Conservation (phyloP, 495 filamentous ascomycete species). For the Penicillium pulvis region DNA sequence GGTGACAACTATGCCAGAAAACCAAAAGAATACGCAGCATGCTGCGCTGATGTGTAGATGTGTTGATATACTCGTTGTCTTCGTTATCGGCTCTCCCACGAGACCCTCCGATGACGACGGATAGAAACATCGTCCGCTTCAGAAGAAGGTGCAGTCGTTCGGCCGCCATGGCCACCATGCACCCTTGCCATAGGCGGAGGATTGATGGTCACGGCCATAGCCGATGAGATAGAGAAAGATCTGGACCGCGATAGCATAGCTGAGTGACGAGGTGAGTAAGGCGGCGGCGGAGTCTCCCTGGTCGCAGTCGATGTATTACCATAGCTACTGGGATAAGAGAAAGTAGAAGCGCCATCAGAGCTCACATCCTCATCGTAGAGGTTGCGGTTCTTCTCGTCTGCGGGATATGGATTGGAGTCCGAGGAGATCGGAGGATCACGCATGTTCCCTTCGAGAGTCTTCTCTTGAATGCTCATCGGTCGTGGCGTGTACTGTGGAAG, state of each 20-base stretch:
- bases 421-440: constrained; percentile 42
- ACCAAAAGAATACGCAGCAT: neutral
- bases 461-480: constrained; percentile 44
- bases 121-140: constrained; percentile 31
- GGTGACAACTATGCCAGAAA: neutral
- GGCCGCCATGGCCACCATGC: constrained; percentile 25
- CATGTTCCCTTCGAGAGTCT: constrained; percentile 43
- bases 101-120: constrained; percentile 31
- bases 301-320: constrained; percentile 52
- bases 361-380: constrained; percentile 36
- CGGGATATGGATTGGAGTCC: constrained; percentile 9
- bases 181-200: constrained; percentile 33
- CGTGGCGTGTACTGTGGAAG: constrained; percentile 48
- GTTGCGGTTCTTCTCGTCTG: constrained; percentile 40
- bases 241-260: constrained; percentile 34
- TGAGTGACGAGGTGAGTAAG: constrained; percentile 41
- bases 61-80: neutral
- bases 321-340: constrained; percentile 51
- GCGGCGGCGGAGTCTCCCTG: constrained; percentile 48
- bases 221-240: constrained; percentile 40
- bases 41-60: neutral
- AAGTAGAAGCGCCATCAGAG: constrained; percentile 43
- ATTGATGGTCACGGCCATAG: constrained; percentile 25
- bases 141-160: constrained; percentile 25
- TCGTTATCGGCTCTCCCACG: constrained; percentile 38